phyloP scores from a whole-genome alignment of 1,284 basidiomycete species.

The Pterulicium gracile region DNA sequence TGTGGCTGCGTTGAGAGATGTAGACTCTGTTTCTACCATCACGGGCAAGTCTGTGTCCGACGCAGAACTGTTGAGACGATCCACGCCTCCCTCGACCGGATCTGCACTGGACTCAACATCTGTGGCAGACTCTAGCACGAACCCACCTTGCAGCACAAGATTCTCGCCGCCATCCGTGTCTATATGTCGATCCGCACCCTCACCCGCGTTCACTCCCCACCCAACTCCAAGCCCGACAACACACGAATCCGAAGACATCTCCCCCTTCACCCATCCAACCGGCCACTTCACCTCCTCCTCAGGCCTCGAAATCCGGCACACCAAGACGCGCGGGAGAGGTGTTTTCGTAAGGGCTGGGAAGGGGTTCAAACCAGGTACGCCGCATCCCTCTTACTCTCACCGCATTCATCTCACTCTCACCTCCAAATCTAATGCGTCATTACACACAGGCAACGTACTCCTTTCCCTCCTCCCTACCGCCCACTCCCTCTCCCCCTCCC shows the following conservation, averaged over 20 bases:
- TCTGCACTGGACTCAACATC: no score
- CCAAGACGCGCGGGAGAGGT: background rate
- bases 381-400: no score
- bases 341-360: background rate
- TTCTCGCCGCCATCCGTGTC: no score
- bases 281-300: background rate
- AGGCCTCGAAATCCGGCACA: background rate
- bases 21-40: background rate
- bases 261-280: background rate
- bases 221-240: background rate
- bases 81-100: no score
- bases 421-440: no score
- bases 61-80: no score
- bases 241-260: background rate
- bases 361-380: background rate
- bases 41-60: background rate
- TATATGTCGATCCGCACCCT: no score
- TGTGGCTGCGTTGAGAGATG: background rate
- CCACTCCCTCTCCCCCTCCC: conserved; percentile 57
- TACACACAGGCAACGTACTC: conserved; percentile 54
- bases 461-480: conserved; percentile 48
- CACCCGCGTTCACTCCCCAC: background rate
- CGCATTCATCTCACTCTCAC: no score
- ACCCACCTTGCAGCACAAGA: no score
- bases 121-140: no score